These are phyloP conservation scores for Plasmopara viticola DNA, from an alignment of 352 stramenopile species.

Conservation along the genomic window DNA sequence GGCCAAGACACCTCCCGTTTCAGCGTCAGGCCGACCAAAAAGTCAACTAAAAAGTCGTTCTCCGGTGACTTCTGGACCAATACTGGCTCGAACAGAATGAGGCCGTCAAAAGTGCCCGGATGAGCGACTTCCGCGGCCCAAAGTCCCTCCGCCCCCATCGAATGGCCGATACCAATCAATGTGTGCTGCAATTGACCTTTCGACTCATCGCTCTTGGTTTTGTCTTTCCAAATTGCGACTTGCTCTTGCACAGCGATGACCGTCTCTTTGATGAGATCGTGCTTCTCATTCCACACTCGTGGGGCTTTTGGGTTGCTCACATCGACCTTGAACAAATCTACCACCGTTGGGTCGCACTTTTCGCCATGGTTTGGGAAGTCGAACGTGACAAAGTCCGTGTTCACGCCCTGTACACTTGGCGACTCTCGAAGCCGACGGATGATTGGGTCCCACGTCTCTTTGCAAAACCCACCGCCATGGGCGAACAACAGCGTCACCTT, in stretches of 20 bases:
- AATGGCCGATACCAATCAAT: conserved; percentile 45
- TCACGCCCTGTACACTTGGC: conserved; percentile 16
- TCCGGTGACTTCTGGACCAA: conserved; percentile 24
- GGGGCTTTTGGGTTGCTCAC: conserved; percentile 20
- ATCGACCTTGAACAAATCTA: conserved; percentile 22
- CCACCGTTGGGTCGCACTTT: conserved; percentile 17
- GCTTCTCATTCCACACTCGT: conserved; percentile 21
- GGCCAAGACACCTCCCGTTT: conserved; percentile 25
- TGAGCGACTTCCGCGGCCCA: conserved; percentile 30
- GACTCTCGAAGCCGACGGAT: conserved; percentile 22
- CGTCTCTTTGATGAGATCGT: conserved; percentile 22
- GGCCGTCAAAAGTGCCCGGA: conserved; percentile 41
- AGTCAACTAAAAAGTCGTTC: conserved; percentile 26
- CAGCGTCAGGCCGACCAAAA: conserved; percentile 32
- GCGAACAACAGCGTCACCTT: conserved; percentile 41
- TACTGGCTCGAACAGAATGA: conserved; percentile 49
- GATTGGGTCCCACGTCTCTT: conserved; percentile 46
- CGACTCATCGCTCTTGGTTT: conserved; percentile 9
- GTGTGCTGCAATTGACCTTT: conserved; percentile 10
- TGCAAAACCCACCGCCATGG: conserved; percentile 39
- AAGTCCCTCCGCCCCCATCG: conserved; percentile 33
- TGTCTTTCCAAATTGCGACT: conserved; percentile 24
- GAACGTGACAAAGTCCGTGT: conserved; percentile 30
- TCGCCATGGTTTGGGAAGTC: conserved; percentile 41
- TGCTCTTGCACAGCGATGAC: conserved; percentile 19